phyloP scores from a whole-genome alignment of 331 rosid genomes.

The Telfairia occidentalis region DNA sequence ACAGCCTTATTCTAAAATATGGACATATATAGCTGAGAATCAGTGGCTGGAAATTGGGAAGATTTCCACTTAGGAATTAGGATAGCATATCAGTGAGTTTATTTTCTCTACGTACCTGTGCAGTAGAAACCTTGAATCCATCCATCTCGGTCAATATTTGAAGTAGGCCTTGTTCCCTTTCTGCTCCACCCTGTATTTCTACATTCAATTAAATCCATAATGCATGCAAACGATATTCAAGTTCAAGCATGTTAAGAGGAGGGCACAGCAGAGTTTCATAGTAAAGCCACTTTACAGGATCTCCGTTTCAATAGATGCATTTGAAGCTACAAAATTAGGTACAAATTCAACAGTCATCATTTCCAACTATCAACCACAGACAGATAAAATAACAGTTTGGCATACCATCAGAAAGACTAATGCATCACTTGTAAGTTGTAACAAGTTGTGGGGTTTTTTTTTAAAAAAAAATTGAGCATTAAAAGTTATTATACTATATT shows the following conservation, averaged over 20 bases:
- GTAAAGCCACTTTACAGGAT: background rate
- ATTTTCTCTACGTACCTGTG: conserved; percentile 39
- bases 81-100: background rate
- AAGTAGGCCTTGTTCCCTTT: conserved; percentile 91
- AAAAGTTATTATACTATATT: background rate
- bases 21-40: background rate
- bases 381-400: background rate
- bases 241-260: background rate
- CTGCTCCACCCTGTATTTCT: conserved; percentile 82
- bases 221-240: background rate
- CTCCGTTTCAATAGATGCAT: background rate
- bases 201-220: conserved; percentile 9
- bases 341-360: background rate
- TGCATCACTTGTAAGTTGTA: background rate
- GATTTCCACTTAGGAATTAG: background rate
- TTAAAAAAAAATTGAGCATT: background rate
- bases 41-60: background rate
- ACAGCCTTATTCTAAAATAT: background rate
- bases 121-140: conserved; percentile 90
- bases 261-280: background rate
- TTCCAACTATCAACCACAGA: background rate
- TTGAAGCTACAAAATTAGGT: background rate
- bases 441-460: background rate
- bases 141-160: conserved; percentile 96
- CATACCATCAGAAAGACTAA: background rate